phyloP scores from a whole-genome alignment of 352 stramenopile species.

The Phytophthora pseudosyringae region DNA sequence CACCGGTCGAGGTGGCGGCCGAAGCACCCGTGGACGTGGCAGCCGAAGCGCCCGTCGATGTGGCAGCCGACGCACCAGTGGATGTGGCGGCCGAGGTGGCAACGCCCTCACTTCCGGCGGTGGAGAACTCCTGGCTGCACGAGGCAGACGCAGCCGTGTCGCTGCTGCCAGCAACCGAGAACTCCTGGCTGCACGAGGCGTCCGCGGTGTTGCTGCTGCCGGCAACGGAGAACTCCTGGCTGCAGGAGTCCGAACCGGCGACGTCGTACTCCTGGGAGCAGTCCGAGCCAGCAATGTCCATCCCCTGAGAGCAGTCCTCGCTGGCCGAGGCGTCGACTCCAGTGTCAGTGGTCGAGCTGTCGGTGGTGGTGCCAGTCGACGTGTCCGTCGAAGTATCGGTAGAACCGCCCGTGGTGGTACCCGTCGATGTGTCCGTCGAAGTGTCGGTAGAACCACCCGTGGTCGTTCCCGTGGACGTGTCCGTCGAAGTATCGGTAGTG shows the following conservation, averaged over 20 bases:
- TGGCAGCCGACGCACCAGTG: background rate
- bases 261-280: slow-evolving; percentile 40
- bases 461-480: slow-evolving; percentile 4
- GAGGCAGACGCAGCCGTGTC: slow-evolving; percentile 17
- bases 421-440: slow-evolving; percentile 1
- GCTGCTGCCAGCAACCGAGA: slow-evolving; percentile 36
- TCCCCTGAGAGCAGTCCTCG: slow-evolving; percentile 36
- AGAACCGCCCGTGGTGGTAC: background rate
- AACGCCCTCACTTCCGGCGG: slow-evolving; percentile 23
- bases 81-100: slow-evolving; percentile 12
- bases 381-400: slow-evolving; percentile 32
- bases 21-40: slow-evolving; percentile 6
- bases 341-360: slow-evolving; percentile 1
- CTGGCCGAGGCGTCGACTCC: slow-evolving; percentile 11
- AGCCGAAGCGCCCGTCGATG: slow-evolving; percentile 5
- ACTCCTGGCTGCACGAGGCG: slow-evolving; percentile 38
- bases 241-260: slow-evolving; percentile 38
- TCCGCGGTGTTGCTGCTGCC: slow-evolving; percentile 28
- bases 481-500: slow-evolving; percentile 27
- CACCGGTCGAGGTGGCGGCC: background rate
- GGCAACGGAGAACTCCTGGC: slow-evolving; percentile 36
- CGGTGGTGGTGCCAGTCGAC: background rate
- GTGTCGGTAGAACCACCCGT: background rate
- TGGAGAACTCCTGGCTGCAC: slow-evolving; percentile 36
- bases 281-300: slow-evolving; percentile 35